Base-by-base conservation (phyloP, 78 protist genomes). In the Pirum gemmata region DNA sequence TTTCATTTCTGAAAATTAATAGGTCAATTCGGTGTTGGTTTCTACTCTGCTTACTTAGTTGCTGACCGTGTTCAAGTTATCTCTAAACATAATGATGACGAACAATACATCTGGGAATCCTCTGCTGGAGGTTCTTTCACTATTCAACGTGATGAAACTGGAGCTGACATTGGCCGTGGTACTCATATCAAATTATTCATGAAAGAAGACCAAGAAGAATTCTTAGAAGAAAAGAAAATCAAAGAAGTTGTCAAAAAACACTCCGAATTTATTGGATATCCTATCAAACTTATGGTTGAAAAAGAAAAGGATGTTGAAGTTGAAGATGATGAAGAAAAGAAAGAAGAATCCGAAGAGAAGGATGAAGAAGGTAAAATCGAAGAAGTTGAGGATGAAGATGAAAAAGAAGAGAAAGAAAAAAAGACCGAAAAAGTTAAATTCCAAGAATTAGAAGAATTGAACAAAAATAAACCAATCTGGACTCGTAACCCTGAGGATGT, bases 11-110 rank as follows among this genome's bases (percentile, higher is more conserved):
- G n/a, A n/a, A n/a, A n/a, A n/a, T n/a, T n/a, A n/a, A n/a, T n/a
- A n/a, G n/a, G n/a, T n/a, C 99, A 99, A 92, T 99, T 99, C 90
- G 99, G 99, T 93, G 99, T 99, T 78, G 99, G 99, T 39, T 99
- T 99, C 98, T 99, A 99, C 96, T 97, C 99, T 39, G 98, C 99
- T 37, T 99, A 93, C 96, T 95, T 99, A 25, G 99, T 98, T 61
- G 99, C 99, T 75, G 98, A 99, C 92, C 35, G 79, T 18, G 99
- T 99, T 38, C 41, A 38, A 1, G 99, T 99, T 38, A 87, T 84
- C 87, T 92, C 98, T 73, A 99, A 99, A 97, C 86, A 94, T 98
- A 96, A 97, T 89, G 99, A 97, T 87, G 99, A 99, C 91, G 99
- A 97, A 89, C 96, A 92, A 90, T 93, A 97, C 95, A 90, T 95